Evolutionary conservation across 2,329 filamentous ascomycete genomes (phyloP), one percentile per base, ranked within the genome.

Genomic region (Monosporascus sp.): DNA sequence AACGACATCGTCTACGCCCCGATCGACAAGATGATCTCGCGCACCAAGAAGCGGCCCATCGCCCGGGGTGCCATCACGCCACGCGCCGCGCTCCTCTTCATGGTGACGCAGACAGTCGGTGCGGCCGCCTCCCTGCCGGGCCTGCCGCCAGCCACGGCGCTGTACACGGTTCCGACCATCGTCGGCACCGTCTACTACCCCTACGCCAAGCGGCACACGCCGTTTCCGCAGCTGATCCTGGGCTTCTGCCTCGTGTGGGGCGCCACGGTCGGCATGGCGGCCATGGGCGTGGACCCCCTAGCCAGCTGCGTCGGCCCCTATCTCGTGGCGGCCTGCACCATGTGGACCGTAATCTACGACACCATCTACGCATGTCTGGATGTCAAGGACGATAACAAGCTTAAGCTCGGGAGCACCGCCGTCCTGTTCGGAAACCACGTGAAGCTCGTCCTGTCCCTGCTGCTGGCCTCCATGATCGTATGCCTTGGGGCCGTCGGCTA

Each of bases 341-440:
- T 71, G 5, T 71, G 68, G 68, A 64, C 61, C 7, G 54, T 67
- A 49, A 63, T 71, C 46, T 71, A 67, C 54, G 70, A 71, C 54
- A 70, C 68, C 7, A 67, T 72, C 46, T 72, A 72, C 52, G 69
- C 68, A 5, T 63, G 68, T 49, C 68, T 71, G 51, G 70, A 72
- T 49, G 47, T 68, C 6, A 57, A 56, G 19, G 69, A 71, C 36
- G 70, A 72, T 34, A 52, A 64, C 36, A 65, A 63, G 41, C 54
- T 67, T 3, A 69, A 69, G 3, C 56, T 73, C 17, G 67, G 66
- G 56, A 69, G 67, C 57, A 62, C 65, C 26, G 68, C 69, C 2
- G 67, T 73, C 14, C 54, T 64, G 16, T 60, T 68, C 45, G 45
- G 58, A 7, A 61, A 65, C 7, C 48, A 50, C 36, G 65, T 63